These are phyloP conservation scores for Talaromyces sp. DNA, from an alignment of 2,329 filamentous ascomycete genomes.

Conservation along the genomic window DNA sequence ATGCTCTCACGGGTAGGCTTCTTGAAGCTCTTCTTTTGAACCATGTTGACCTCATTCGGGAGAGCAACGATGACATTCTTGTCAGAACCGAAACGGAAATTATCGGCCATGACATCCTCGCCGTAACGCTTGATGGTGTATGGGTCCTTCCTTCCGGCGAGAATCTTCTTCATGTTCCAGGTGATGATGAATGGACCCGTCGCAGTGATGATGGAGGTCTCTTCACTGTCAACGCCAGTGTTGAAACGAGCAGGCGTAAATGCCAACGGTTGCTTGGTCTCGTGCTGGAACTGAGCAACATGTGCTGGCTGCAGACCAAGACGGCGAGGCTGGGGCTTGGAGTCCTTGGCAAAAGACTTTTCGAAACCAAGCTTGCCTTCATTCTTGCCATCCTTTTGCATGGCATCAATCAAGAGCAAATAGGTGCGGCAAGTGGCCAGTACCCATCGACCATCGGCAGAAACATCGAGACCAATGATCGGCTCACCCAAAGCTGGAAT, in stretches of 20 bases:
- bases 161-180: slow-evolving; percentile 89
- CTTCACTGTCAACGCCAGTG: slow-evolving; percentile 71
- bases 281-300: slow-evolving; percentile 94
- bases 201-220: slow-evolving; percentile 94
- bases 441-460: slow-evolving; percentile 92
- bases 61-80: slow-evolving; percentile 97
- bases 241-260: slow-evolving; percentile 96
- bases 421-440: slow-evolving; percentile 93
- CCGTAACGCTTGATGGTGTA: slow-evolving; percentile 96
- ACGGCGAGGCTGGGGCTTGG: slow-evolving; percentile 88
- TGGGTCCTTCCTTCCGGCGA: slow-evolving; percentile 74
- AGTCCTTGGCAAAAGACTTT: slow-evolving; percentile 83
- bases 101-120: slow-evolving; percentile 95
- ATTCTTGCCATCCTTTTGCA: slow-evolving; percentile 91
- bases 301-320: slow-evolving; percentile 85
- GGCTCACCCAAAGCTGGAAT: slow-evolving; percentile 92
- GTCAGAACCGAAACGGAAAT: slow-evolving; percentile 95
- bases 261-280: slow-evolving; percentile 78
- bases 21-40: slow-evolving; percentile 78
- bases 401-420: slow-evolving; percentile 83
- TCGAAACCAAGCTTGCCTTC: slow-evolving; percentile 98
- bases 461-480: slow-evolving; percentile 91
- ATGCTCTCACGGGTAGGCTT: slow-evolving; percentile 92
- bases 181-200: slow-evolving; percentile 96
- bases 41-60: slow-evolving; percentile 98